These are phyloP conservation scores for Glaciozyma antarctica DNA, from an alignment of 768 basidiomycete species.

Conservation along the genomic window DNA sequence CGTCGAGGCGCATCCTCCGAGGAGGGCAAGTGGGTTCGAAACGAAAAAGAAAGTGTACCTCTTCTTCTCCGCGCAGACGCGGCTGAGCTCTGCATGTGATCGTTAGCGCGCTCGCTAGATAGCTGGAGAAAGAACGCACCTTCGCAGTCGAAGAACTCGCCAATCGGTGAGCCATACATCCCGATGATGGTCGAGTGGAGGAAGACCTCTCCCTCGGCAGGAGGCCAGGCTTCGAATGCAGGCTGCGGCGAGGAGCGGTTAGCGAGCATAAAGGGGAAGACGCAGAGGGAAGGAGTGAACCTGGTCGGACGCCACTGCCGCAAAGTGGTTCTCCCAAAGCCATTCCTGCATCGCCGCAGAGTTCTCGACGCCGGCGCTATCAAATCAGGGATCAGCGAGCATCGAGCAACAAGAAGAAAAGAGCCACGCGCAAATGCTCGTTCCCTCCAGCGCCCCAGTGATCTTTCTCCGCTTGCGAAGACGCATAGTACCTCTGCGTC, in stretches of 20 bases:
- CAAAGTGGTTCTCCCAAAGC: constrained; percentile 1
- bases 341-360: neutral
- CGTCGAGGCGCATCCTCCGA: neutral
- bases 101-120: neutral
- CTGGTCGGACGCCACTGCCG: neutral
- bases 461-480: neutral
- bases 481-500: neutral
- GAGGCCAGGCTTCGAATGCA: neutral
- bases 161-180: neutral
- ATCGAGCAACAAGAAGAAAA: too few relatives aligned
- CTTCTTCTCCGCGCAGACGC: neutral
- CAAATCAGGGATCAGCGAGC: neutral
- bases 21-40: neutral
- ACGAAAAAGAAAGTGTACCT: neutral
- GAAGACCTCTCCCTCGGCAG: neutral
- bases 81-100: neutral
- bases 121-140: neutral
- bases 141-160: constrained; percentile 2
- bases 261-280: neutral
- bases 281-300: neutral
- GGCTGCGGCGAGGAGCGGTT: neutral
- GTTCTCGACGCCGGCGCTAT: neutral
- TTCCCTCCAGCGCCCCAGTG: neutral
- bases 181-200: neutral
- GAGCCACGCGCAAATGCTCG: neutral